phyloP scores from a whole-genome alignment of 805 yeast species.

The Candida hungchunana region DNA sequence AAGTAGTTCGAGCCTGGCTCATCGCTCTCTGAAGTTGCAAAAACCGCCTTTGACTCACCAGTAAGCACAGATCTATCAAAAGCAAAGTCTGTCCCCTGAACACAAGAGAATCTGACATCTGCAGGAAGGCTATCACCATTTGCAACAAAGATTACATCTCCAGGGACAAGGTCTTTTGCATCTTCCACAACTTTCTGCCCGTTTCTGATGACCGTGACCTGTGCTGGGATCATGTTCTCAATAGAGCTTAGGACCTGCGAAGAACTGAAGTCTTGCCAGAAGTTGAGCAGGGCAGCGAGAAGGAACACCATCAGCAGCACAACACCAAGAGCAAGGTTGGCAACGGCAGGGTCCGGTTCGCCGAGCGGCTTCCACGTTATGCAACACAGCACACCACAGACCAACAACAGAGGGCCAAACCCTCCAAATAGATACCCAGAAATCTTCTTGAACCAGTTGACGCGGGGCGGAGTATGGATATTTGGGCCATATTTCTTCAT shows the following conservation, averaged over 20 bases:
- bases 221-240: constrained; percentile 37
- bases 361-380: constrained; percentile 46
- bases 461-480: constrained; percentile 35
- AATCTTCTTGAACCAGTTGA: constrained; percentile 30
- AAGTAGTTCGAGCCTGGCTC: constrained; percentile 35
- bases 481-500: constrained; percentile 31
- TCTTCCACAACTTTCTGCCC: constrained; percentile 28
- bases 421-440: constrained; percentile 44
- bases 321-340: constrained; percentile 41
- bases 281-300: constrained; percentile 41
- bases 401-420: constrained; percentile 39
- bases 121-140: constrained; percentile 44
- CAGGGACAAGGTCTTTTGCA: constrained; percentile 39
- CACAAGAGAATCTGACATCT: constrained; percentile 38
- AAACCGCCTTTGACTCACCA: constrained; percentile 43
- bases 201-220: constrained; percentile 33
- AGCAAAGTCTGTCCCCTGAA: constrained; percentile 33
- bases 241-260: constrained; percentile 46
- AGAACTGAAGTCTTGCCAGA: constrained; percentile 44
- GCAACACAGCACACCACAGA: constrained; percentile 39
- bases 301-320: constrained; percentile 37
- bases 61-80: constrained; percentile 46
- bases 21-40: constrained; percentile 29
- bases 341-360: constrained; percentile 37
- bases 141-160: constrained; percentile 37